Evolutionary conservation across 805 yeast genomes (phyloP), one percentile per base, ranked within the genome.

Genomic region (Candida odintsovae): DNA sequence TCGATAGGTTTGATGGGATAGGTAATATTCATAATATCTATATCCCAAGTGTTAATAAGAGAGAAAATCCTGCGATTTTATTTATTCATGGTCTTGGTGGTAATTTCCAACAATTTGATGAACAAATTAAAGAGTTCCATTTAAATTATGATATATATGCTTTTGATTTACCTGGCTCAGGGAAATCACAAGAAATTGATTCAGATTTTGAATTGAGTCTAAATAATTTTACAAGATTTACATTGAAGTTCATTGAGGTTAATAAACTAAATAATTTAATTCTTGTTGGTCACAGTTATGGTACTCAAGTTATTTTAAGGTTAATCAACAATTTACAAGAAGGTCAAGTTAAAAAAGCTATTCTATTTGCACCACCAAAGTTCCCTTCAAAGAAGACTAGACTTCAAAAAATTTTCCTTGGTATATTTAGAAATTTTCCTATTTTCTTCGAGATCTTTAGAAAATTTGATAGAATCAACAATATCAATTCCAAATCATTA

Each of bases 31-130:
- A 50, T 38, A 48, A 50, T 10, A 25, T 54, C 6, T 40, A 50
- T 6, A 28, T 47, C 3, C 55, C 56, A 13, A 22, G 38, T n/a
- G 41, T 46, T 11, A 49, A 50, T 23, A 42, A 42, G 19, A 37
- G 40, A 7, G 16, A 43, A 1, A 43, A 40, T 15, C 42, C 46
- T 11, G 67, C 82, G 2, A 63, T 85, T 6, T 65, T 88, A 2
- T 77, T 89, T 47, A 59, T 90, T 18, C 97, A 90, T 67, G 98
- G 98, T 0, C 64, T 92, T 19, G 98, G 97, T 1, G 98, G 98
- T 2, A 92, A 83, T 55, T 69, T 86, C 60, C 78, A 88, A 20
- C 97, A 90, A 62, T 90, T 90, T 62, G 94, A 86, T 57, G 81
- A 83, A 1, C 56, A 53, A 40, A 66, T 87, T 35, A 82, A 80